Evolutionary conservation across 1,284 basidiomycete genomes (phyloP), one percentile per base, ranked within the genome.

Genomic region (Ganoderma lingzhi): DNA sequence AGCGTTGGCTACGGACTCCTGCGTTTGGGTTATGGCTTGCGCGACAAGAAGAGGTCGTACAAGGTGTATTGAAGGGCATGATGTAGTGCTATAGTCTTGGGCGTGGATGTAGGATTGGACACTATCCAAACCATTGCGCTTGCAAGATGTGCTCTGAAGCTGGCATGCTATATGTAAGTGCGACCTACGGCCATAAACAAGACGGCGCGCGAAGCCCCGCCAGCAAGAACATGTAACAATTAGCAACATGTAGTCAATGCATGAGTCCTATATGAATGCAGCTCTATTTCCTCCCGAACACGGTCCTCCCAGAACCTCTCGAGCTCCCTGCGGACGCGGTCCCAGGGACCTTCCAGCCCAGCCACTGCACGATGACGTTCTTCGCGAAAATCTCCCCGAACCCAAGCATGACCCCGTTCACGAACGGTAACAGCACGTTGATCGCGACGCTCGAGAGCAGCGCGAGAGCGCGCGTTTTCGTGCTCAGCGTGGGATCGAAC

Each of bases 331-430:
- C 67, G 41, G 70, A 71, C 63, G 71, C 70, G 12, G 73, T 70
- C 10, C 75, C 75, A 23, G 78, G 78, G 10, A 74, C 63, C 70
- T 77, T 82, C 85, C 84, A 86, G 53, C 86, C 85, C 65, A 87
- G 78, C 85, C 92, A 94, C 19, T 87, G 85, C 63, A 91, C 86
- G 23, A 98, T 83, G 17, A 96, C 87, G 71, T 96, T 93, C 80
- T 96, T 91, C 23, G 97, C 97, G 77, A 98, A 97, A 68, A 99
- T 96, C 82, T 99, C 97, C 32, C 97, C 97, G 78, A 99, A 97
- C 12, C 97, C 97, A 61, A 99, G 90, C 96, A 99, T 98, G 76
- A 99, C 94, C 37, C 97, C 97, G 78, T 99, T 99, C 61, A 99
- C 88, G 79, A 99, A 99, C 0, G 97, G 97, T 55, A 99, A 85